Percentiles rank a stretch among this genome's conserved stretches.
Conservation (phyloP, 345 rosid species). For the Trapa bicornis region DNA sequence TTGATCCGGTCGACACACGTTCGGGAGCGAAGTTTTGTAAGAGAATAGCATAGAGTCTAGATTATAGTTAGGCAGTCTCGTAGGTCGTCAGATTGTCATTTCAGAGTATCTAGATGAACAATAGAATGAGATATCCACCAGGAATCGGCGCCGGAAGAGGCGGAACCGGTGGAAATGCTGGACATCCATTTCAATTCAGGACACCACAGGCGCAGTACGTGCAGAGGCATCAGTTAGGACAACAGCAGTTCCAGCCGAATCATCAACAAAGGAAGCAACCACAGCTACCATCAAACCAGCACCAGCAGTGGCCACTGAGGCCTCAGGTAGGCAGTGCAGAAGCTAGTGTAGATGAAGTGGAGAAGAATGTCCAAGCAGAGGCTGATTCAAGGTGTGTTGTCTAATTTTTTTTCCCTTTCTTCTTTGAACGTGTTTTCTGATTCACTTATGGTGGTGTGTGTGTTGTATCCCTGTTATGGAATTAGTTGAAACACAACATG, state of each 20-base stretch:
- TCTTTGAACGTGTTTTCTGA: not conserved
- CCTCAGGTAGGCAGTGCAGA: conserved; percentile 12
- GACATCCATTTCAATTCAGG: conserved; percentile 34
- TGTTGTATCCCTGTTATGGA: not conserved
- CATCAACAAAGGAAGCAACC: conserved; percentile 2
- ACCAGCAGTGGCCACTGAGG: conserved; percentile 15
- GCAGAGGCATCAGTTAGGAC: conserved; percentile 14
- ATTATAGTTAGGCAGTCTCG: conserved; percentile 7
- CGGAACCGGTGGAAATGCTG: conserved; percentile 25
- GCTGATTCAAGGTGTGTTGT: conserved; percentile 60
- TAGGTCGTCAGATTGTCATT: conserved; percentile 20
- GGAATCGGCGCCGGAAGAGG: conserved; percentile 59
- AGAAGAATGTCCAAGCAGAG: conserved; percentile 74
- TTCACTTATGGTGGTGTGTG: not conserved
- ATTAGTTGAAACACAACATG: not conserved
- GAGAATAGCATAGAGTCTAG: not conserved
- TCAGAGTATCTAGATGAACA: conserved; percentile 37
- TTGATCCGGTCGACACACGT: not conserved
- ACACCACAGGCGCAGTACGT: conserved; percentile 27
- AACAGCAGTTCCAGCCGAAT: conserved; percentile 13
- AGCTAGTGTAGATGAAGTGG: conserved; percentile 33
- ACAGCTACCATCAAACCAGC: conserved; percentile 10
- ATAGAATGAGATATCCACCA: conserved; percentile 75
- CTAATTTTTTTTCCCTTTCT: not conserved
- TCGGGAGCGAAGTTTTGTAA: not conserved